Evolutionary conservation across 129 eudicot species (phyloP).

Genomic region (Cynara cardunculus): DNA sequence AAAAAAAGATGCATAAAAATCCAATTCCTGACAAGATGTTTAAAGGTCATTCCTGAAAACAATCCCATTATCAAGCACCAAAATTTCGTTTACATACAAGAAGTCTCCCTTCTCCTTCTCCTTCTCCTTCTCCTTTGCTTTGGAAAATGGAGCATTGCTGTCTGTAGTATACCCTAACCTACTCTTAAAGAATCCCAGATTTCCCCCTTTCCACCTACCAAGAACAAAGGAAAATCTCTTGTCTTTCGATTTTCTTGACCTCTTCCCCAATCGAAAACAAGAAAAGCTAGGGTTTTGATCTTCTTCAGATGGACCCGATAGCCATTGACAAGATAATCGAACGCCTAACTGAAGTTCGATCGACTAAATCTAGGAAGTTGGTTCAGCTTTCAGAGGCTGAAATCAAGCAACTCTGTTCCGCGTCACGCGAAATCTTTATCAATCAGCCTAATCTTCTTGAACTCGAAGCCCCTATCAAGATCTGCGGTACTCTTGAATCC

Average conservation of each 20-base stretch:
- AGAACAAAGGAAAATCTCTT: background rate
- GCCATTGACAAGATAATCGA: conserved; percentile 74
- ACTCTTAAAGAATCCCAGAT: background rate
- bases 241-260: background rate
- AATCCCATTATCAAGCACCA: background rate
- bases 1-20: background rate
- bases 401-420: conserved; percentile 85
- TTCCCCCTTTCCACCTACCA: background rate
- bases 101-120: background rate
- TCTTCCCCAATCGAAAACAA: conserved; percentile 3
- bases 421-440: conserved; percentile 78
- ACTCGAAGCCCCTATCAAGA: conserved; percentile 98
- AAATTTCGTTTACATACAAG: background rate
- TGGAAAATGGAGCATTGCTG: conserved; percentile 14
- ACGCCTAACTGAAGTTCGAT: conserved; percentile 70
- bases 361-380: conserved; percentile 73
- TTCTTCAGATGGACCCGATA: conserved; percentile 47
- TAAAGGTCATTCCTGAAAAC: background rate
- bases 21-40: background rate
- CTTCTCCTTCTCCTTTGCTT: background rate
- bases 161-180: background rate
- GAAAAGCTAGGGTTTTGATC: background rate
- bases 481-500: conserved; percentile 61
- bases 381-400: conserved; percentile 88
- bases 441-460: conserved; percentile 95